Conservation (phyloP, 495 filamentous ascomycete species). For the Pseudevernia furfuracea region DNA sequence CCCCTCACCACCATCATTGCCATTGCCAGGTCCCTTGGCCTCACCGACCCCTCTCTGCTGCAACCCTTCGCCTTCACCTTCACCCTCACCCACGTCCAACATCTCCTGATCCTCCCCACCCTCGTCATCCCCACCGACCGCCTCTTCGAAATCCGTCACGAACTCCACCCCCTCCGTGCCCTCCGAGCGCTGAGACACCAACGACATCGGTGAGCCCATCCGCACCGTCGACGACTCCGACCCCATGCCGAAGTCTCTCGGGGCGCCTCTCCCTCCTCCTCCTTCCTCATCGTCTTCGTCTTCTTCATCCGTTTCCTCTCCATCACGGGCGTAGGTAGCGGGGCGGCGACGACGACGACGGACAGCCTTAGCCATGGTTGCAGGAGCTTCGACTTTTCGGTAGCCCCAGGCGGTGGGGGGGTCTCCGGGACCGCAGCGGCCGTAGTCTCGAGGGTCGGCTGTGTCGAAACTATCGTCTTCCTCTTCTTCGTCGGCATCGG, state of each 20-base stretch:
- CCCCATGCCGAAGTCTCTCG: background rate
- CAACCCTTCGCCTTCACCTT: no score
- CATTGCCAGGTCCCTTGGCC: background rate
- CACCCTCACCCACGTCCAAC: background rate
- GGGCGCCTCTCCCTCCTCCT: no score
- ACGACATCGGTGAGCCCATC: background rate
- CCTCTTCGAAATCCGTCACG: background rate
- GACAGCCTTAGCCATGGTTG: background rate
- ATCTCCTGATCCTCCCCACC: background rate
- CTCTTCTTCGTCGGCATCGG: background rate
- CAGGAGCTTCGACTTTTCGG: background rate
- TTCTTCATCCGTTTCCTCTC: background rate
- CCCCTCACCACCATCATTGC: no score
- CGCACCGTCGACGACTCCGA: background rate
- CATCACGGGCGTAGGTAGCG: no score
- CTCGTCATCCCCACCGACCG: background rate
- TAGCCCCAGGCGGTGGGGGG: background rate
- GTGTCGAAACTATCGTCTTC: no score
- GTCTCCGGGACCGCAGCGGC: background rate
- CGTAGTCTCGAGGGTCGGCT: background rate
- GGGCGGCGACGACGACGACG: background rate
- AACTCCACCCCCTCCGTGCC: background rate
- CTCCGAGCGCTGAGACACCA: background rate
- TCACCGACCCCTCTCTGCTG: background rate
- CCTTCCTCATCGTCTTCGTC: background rate